Evolutionary conservation across 2,329 filamentous ascomycete species (phyloP).

Genomic region (Fusarium sp.): DNA sequence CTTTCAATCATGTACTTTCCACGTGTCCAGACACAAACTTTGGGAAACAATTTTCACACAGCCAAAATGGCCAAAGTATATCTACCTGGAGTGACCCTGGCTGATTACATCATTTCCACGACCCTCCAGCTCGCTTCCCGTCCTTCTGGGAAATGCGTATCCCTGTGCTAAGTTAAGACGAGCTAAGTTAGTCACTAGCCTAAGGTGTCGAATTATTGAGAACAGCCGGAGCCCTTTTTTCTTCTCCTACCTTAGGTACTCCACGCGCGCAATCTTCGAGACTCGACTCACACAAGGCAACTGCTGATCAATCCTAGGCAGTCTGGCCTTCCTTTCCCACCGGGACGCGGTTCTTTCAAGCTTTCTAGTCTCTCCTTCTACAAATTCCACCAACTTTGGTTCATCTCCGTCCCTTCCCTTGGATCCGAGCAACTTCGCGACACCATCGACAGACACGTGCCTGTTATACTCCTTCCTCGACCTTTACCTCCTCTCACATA

Average conservation of each 20-base stretch:
- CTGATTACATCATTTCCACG: constrained; percentile 49
- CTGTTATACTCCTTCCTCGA: constrained; percentile 24
- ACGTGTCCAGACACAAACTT: not conserved
- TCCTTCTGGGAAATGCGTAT: constrained; percentile 39
- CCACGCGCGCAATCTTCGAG: constrained; percentile 25
- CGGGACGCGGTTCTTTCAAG: constrained; percentile 2
- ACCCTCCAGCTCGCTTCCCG: constrained; percentile 39
- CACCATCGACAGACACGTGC: constrained; percentile 39
- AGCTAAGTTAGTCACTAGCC: constrained; percentile 20
- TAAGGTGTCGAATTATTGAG: constrained; percentile 36
- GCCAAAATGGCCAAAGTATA: constrained; percentile 1
- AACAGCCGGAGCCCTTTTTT: constrained; percentile 23
- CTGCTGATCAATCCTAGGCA: constrained; percentile 38
- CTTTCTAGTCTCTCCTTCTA: constrained; percentile 7
- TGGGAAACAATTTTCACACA: not conserved
- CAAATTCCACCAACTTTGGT: not conserved
- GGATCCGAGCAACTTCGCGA: constrained; percentile 31
- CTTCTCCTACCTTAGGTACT: constrained; percentile 23
- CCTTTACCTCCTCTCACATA: not conserved
- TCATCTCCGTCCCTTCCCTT: constrained; percentile 8
- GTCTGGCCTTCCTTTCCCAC: constrained; percentile 17
- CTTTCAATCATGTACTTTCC: no score
- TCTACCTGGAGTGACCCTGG: constrained; percentile 14
- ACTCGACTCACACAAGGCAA: constrained; percentile 29
- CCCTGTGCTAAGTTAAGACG: constrained; percentile 33